Percentiles rank a stretch among this genome's conserved stretches.
Conservation (phyloP, 768 basidiomycete species). For the Lentinula sp. region DNA sequence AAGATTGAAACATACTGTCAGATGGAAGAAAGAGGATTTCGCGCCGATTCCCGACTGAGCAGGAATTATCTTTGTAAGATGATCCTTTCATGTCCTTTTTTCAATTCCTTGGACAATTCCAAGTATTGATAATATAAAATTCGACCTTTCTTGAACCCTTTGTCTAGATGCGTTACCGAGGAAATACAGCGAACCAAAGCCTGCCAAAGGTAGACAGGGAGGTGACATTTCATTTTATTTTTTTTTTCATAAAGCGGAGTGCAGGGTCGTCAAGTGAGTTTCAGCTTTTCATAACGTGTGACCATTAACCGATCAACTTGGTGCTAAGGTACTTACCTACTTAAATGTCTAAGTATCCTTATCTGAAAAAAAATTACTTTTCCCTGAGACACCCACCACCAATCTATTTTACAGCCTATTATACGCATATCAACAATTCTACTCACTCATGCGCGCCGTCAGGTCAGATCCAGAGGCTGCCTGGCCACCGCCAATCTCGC, state of each 20-base stretch:
- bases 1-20: no score
- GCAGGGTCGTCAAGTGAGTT: not conserved
- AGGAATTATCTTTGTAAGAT: no score
- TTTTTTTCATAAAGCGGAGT: not conserved
- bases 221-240: not conserved
- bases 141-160: no score
- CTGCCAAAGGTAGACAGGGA: no score
- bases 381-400: not conserved
- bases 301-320: not conserved
- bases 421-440: not conserved
- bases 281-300: not conserved
- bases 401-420: not conserved
- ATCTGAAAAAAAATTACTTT: not conserved
- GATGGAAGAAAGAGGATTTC: no score
- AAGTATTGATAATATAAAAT: no score
- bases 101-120: no score
- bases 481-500: constrained; percentile 22
- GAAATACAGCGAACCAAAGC: no score
- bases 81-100: no score
- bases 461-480: not conserved
- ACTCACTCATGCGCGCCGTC: not conserved
- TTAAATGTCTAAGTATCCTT: not conserved
- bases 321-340: not conserved
- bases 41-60: no score
- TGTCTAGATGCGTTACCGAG: no score